These are phyloP conservation scores for Xylaria polymorpha DNA, from an alignment of 2,329 filamentous ascomycete genomes.

Conservation along the genomic window DNA sequence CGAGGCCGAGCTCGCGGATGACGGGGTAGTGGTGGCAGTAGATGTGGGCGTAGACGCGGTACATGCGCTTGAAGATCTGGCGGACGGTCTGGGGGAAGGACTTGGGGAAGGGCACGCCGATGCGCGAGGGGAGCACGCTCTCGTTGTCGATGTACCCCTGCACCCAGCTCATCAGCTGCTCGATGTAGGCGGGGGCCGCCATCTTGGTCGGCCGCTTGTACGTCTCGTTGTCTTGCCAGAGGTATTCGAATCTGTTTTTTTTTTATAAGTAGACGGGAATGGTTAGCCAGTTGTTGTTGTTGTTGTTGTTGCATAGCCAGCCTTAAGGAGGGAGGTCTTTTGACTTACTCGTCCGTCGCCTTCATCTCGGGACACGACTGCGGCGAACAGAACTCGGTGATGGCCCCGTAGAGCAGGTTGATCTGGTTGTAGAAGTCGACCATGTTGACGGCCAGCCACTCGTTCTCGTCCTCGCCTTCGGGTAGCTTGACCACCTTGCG, in stretches of 20 bases:
- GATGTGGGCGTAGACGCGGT: slow-evolving; percentile 98
- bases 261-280: too few species aligned
- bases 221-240: slow-evolving; percentile 96
- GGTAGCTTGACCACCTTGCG: slow-evolving; percentile 96
- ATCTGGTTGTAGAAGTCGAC: slow-evolving; percentile 99
- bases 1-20: slow-evolving; percentile 91
- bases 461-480: slow-evolving; percentile 96
- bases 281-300: too few species aligned
- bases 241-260: slow-evolving; percentile 97
- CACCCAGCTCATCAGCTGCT: slow-evolving; percentile 97
- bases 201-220: slow-evolving; percentile 98
- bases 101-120: slow-evolving; percentile 94
- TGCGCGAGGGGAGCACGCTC: slow-evolving; percentile 91
- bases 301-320: too few species aligned
- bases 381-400: slow-evolving; percentile 98
- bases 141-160: slow-evolving; percentile 97
- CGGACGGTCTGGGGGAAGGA: slow-evolving; percentile 88
- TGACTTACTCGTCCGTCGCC: slow-evolving; percentile 93
- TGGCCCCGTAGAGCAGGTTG: slow-evolving; percentile 97
- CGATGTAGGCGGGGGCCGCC: slow-evolving; percentile 96
- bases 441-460: slow-evolving; percentile 98
- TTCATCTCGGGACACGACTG: slow-evolving; percentile 99
- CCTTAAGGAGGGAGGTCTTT: too few species aligned
- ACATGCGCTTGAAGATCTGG: slow-evolving; percentile 98
- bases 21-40: slow-evolving; percentile 99